Base-by-base conservation (phyloP, 163 green algal species). In the Scenedesmus sp. region DNA sequence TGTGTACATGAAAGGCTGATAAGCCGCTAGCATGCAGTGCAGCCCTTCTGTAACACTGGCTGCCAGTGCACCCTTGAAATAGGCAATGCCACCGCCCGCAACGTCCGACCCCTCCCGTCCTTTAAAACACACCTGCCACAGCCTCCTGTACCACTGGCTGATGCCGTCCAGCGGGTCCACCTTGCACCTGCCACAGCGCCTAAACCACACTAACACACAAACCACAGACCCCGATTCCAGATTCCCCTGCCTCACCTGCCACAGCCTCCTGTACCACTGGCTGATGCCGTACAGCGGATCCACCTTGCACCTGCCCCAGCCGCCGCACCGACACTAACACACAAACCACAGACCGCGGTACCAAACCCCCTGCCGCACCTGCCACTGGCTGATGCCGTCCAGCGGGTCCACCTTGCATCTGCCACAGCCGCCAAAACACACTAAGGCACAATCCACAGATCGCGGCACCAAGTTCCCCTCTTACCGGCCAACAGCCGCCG, bases 311-410 rank as follows among this genome's bases (percentile, higher is more conserved):
- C 96, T 79, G 16, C 90, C 90, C 4, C 70, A 89, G 88, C 98
- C 95, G 59, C 59, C 59, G 8, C 9, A 15, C 8, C 59, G 8
- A 64, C 59, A 8, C 59, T 64, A 15, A 15, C 7, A 8, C 34
- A 46, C 7, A 13, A 64, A 76, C 2, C 13, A 15, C 16, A 82
- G 10, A 46, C 16, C 3, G 15, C 20, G 46, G n/a, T 2, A 66
- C 9, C 64, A 13, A 82, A 10, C 4, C 74, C 15, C 15, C 4
- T 4, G 8, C 23, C 23, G 55, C 12, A 34, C 10, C 15, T 95
- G 97, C 95, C 95, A 98, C 62, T 95, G 88, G 23, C 93, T 96
- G 23, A 97, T 93, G 70, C 97, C 97, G 88, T 98, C 96, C 5
- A 91, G 23, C 3, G 96, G 96, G 82, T 98, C 96, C 0, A 92